A percentile compares a stretch with the other conserved stretches of the same genome.
These are phyloP conservation scores for Ganoderma lucidum DNA, from an alignment of 1,284 basidiomycete genomes.

Conservation along the genomic window DNA sequence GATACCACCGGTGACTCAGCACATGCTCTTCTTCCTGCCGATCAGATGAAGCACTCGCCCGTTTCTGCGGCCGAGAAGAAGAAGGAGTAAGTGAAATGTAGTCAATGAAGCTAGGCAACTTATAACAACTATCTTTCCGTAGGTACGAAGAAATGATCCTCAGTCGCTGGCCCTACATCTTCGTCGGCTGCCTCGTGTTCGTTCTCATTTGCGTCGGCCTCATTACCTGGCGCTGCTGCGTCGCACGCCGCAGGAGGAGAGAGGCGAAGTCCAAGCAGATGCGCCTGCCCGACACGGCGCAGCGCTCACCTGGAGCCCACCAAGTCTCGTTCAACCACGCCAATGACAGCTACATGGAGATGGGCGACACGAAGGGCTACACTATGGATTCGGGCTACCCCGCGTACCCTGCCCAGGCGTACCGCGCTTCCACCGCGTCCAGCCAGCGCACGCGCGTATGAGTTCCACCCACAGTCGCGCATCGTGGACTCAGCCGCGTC, in stretches of 20 bases:
- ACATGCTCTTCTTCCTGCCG: slow-evolving; percentile 54
- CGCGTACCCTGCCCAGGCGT: neutral
- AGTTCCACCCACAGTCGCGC: neutral
- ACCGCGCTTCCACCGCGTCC: slow-evolving; percentile 29
- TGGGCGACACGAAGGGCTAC: slow-evolving; percentile 18
- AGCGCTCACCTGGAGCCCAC: slow-evolving; percentile 21
- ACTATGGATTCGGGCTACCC: neutral
- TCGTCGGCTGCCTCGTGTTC: slow-evolving; percentile 66
- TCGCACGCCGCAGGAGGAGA: slow-evolving; percentile 45
- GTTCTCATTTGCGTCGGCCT: slow-evolving; percentile 49
- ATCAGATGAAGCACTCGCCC: slow-evolving; percentile 69
- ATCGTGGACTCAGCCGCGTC: neutral
- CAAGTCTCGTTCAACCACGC: slow-evolving; percentile 27
- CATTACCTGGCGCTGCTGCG: slow-evolving; percentile 64
- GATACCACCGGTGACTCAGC: slow-evolving; percentile 51
- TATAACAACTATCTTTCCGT: neutral
- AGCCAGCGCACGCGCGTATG: slow-evolving; percentile 23
- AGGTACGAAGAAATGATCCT: slow-evolving; percentile 67
- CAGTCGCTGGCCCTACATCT: slow-evolving; percentile 80
- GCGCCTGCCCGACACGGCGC: slow-evolving; percentile 25
- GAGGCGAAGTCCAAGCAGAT: slow-evolving; percentile 23
- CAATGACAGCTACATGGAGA: slow-evolving; percentile 27
- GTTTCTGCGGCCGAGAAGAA: slow-evolving; percentile 74
- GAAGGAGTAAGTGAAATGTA: slow-evolving; percentile 51
- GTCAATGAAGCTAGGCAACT: too few relatives aligned